Conservation (phyloP, 2,329 filamentous ascomycete species). For the Sarocladium oryzae region DNA sequence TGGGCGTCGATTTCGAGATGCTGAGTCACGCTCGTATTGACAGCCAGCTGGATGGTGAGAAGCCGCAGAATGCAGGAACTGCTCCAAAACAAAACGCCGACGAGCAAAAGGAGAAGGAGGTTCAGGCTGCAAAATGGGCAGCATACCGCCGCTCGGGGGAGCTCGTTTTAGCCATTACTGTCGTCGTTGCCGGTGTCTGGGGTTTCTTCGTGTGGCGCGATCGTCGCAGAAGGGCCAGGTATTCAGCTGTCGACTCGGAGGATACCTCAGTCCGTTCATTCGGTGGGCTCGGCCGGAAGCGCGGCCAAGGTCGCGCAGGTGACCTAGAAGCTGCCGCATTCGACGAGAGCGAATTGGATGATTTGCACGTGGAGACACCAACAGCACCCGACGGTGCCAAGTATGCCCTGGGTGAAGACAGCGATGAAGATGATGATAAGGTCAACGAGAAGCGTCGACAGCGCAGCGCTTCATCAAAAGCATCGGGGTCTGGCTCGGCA, state of each 20-base stretch:
- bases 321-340: slow-evolving; percentile 60
- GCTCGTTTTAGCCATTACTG: slow-evolving; percentile 74
- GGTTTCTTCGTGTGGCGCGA: slow-evolving; percentile 65
- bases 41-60: slow-evolving; percentile 78
- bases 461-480: background rate
- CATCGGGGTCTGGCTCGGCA: slow-evolving; percentile 6
- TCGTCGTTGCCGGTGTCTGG: slow-evolving; percentile 66
- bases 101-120: slow-evolving; percentile 42
- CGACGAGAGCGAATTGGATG: slow-evolving; percentile 59
- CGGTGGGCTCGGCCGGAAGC: slow-evolving; percentile 42
- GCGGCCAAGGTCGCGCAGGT: slow-evolving; percentile 25
- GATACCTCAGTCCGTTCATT: slow-evolving; percentile 27
- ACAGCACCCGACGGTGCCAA: slow-evolving; percentile 33
- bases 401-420: slow-evolving; percentile 53
- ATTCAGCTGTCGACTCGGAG: slow-evolving; percentile 21
- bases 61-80: slow-evolving; percentile 68
- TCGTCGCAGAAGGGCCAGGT: slow-evolving; percentile 48
- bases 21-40: slow-evolving; percentile 78
- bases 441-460: slow-evolving; percentile 1
- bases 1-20: slow-evolving; percentile 82
- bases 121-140: slow-evolving; percentile 82
- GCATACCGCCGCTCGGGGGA: slow-evolving; percentile 86
- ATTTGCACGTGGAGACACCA: slow-evolving; percentile 48
- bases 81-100: slow-evolving; percentile 51
- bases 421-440: slow-evolving; percentile 40